phyloP scores from a whole-genome alignment of 2,329 filamentous ascomycete genomes.

The Neophaeococcomyces mojaviensis region DNA sequence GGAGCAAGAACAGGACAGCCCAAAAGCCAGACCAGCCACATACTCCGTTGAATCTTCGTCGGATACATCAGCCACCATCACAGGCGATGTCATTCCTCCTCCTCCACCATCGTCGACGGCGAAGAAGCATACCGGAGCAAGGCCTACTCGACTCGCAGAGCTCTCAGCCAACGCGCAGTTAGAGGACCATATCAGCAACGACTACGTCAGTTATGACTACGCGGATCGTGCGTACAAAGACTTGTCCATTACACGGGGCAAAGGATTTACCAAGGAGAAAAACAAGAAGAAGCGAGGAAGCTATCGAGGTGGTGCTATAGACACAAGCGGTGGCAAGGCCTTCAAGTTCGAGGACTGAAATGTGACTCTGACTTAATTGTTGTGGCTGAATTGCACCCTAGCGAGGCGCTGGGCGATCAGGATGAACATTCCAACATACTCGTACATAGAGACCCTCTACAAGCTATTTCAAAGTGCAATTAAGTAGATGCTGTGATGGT shows the following conservation, averaged over 20 bases:
- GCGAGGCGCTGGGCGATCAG: neutral
- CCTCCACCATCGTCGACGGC: constrained; percentile 11
- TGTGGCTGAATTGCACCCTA: neutral
- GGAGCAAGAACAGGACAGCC: constrained; percentile 22
- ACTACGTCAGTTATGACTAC: constrained; percentile 77
- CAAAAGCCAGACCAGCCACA: constrained; percentile 27
- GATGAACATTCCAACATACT: neutral
- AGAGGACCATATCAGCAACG: constrained; percentile 68
- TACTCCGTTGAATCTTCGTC: constrained; percentile 16
- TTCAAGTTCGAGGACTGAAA: constrained; percentile 88
- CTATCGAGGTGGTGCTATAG: constrained; percentile 82
- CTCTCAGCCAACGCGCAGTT: constrained; percentile 59
- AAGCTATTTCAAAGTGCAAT: too few species aligned
- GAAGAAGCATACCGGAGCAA: constrained; percentile 39
- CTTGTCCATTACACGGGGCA: constrained; percentile 82
- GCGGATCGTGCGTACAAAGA: constrained; percentile 82
- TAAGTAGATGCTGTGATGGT: too few species aligned
- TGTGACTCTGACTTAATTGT: neutral
- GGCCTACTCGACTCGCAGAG: constrained; percentile 72
- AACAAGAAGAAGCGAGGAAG: constrained; percentile 94
- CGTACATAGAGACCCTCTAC: neutral
- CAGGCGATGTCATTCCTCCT: constrained; percentile 20
- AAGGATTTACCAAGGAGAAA: constrained; percentile 99
- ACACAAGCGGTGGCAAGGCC: constrained; percentile 71
- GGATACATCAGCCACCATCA: constrained; percentile 20